These are phyloP conservation scores for Cucurbita moschata DNA, from an alignment of 306 rosid genomes.

Conservation along the genomic window DNA sequence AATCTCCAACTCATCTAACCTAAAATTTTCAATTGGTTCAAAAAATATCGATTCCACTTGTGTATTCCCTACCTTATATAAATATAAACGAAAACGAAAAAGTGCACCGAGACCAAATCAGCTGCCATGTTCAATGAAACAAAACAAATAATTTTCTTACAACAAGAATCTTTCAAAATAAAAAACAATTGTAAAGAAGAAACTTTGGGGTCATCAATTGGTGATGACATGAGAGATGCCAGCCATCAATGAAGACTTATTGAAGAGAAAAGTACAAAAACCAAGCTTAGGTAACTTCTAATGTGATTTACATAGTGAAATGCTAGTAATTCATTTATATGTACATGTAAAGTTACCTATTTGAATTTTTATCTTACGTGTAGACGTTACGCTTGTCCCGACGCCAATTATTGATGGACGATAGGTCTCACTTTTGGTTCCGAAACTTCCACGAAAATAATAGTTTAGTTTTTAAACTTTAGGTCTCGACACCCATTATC, in stretches of 20 bases:
- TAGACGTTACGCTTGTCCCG: neutral
- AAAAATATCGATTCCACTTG: too few species aligned
- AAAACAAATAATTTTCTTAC: neutral
- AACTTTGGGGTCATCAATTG: constrained; percentile 2
- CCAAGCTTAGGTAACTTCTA: neutral
- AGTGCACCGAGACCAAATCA: neutral
- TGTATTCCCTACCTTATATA: too few species aligned
- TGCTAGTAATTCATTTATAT: neutral
- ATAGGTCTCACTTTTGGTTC: neutral
- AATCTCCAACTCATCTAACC: too few species aligned
- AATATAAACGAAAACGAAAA: neutral
- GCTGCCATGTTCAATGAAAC: neutral
- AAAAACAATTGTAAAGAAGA: neutral
- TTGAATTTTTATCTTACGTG: neutral
- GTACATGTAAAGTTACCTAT: neutral
- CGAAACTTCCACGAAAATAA: neutral
- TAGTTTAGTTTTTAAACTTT: neutral
- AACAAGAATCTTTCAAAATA: neutral
- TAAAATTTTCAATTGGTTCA: too few species aligned
- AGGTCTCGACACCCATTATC: neutral
- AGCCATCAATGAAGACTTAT: neutral
- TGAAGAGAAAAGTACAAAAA: neutral
- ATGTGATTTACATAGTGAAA: neutral
- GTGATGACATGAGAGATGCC: neutral
- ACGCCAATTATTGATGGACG: neutral